Conservation (phyloP, 2,329 filamentous ascomycete species). For the Graphilbum fragrans region DNA sequence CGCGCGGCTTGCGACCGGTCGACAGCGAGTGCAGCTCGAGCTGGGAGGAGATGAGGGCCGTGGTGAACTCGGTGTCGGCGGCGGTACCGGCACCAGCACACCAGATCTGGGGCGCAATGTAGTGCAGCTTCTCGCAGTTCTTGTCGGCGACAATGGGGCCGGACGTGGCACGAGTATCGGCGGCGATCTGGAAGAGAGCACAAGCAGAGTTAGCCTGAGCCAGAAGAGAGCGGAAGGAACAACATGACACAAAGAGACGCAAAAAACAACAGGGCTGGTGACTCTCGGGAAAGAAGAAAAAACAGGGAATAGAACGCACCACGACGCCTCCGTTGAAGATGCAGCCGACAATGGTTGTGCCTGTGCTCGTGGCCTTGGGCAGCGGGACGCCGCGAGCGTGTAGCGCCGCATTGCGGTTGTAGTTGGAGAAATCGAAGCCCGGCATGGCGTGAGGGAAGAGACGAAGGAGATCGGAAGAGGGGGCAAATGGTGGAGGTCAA, state of each 20-base stretch:
- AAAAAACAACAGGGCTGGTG: background rate
- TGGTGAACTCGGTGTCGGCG: conserved; percentile 98
- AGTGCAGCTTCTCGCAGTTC: conserved; percentile 99
- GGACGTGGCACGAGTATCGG: conserved; percentile 93
- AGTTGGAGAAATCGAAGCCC: conserved; percentile 99
- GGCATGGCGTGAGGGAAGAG: conserved; percentile 51
- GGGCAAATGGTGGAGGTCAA: too few relatives aligned
- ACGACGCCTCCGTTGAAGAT: conserved; percentile 95
- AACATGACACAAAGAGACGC: background rate
- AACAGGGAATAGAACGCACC: conserved; percentile 38
- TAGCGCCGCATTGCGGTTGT: conserved; percentile 95
- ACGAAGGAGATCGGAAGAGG: background rate
- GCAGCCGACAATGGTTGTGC: conserved; percentile 97
- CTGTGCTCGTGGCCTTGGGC: conserved; percentile 95
- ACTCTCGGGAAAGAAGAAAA: background rate
- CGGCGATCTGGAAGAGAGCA: conserved; percentile 58
- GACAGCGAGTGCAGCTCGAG: conserved; percentile 95
- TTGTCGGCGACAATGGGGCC: conserved; percentile 99
- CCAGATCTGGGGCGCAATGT: conserved; percentile 98
- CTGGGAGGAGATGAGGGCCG: conserved; percentile 94
- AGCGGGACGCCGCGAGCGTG: conserved; percentile 89
- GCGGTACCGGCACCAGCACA: conserved; percentile 96
- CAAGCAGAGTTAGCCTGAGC: background rate
- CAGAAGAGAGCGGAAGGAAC: background rate
- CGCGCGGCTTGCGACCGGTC: conserved; percentile 89